Base-by-base conservation (phyloP, 306 rosid genomes). In the Gillenia trifoliata region DNA sequence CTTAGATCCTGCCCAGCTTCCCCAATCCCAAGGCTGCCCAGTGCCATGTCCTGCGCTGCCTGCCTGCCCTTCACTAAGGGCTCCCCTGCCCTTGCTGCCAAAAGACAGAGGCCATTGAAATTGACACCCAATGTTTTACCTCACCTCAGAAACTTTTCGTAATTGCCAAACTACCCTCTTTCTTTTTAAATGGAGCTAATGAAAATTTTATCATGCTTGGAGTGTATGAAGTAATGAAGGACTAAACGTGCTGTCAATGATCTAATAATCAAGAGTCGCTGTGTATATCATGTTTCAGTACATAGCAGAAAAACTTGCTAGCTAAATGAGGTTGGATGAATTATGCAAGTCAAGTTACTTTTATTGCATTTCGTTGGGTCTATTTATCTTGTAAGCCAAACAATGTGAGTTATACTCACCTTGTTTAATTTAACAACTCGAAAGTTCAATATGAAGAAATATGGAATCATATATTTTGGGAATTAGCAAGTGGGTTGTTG, bases 351-450 rank as follows among this genome's bases (percentile, higher is more conserved):
- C 8, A 79, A 74, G 78, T 34, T 56, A 23, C 62, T 68, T 45
- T 68, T 68, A 76, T 67, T 76, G 80, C 62, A n/a, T 59, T 43
- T 43, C 23, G 11, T 47, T 74, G 52, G 20, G 19, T 45, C 74
- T 59, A 23, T 74, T 62, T 36, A 16, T 79, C 49, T 68, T 74
- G 41, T 45, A 73, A 73, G 78, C 45, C 62, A 66, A 33, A 47
- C 62, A 31, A 40, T 38, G n/a, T 70, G 12, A 33, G 12, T 38
- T 36, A 6, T 55, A n/a, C 50, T 43, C 57, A 26, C 25, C 25
- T 43, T 68, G 72, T 26, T 43, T 26, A 29, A 26, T 43, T 66
- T 66, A 23, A 40, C 25, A 23, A 68, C n/a, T 30, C 10, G 4
- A 28, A 61, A 61, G 7, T 11, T 29, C 40, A 25, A 36, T 41